Percentiles rank a stretch among this genome's conserved stretches.
These are phyloP conservation scores for Coemansia sp. DNA, from an alignment of 192 early-diverging fungal genomes.

Conservation along the genomic window DNA sequence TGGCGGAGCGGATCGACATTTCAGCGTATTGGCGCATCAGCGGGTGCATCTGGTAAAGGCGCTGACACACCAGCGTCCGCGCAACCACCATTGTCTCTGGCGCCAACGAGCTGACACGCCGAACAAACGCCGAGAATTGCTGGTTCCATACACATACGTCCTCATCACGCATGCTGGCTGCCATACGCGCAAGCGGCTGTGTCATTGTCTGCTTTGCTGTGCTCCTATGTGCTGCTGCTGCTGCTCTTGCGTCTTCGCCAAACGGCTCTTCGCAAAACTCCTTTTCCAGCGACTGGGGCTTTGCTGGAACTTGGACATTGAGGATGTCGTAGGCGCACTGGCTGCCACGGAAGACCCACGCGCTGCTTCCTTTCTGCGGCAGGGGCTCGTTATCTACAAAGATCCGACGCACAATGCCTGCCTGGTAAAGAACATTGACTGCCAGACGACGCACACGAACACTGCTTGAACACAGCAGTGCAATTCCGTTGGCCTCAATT, in stretches of 20 bases:
- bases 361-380: constrained; percentile 14
- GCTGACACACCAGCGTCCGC: constrained; percentile 46
- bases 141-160: constrained; percentile 40
- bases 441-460: constrained; percentile 31
- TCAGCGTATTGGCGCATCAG: constrained; percentile 55
- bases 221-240: neutral
- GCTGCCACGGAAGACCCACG: constrained; percentile 26
- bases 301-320: constrained; percentile 30
- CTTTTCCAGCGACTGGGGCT: neutral
- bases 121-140: constrained; percentile 38
- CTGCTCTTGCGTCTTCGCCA: constrained; percentile 3
- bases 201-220: neutral
- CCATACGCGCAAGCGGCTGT: constrained; percentile 35
- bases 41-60: constrained; percentile 54
- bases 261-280: constrained; percentile 46
- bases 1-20: constrained; percentile 24
- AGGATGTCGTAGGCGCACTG: constrained; percentile 46
- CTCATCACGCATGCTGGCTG: constrained; percentile 21
- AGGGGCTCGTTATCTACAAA: constrained; percentile 24
- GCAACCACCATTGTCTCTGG: constrained; percentile 47
- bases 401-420: constrained; percentile 33
- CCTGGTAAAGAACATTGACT: constrained; percentile 43
- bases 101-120: constrained; percentile 40
- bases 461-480: constrained; percentile 47
- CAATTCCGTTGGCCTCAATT: constrained; percentile 42